phyloP scores from a whole-genome alignment of 2,329 filamentous ascomycete genomes.

The Septoria petroselini region DNA sequence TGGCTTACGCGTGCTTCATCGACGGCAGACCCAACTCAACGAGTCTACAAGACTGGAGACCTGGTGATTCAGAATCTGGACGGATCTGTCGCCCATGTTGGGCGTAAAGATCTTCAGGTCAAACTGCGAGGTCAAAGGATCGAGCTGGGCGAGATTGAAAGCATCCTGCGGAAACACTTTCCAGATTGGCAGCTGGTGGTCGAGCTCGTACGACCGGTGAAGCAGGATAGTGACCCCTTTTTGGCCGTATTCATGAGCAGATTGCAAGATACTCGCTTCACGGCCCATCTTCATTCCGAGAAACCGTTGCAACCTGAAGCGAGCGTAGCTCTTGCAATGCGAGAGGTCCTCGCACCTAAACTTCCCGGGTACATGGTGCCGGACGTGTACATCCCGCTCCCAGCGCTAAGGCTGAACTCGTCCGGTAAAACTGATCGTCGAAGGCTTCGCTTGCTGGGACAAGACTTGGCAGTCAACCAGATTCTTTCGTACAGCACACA shows the following conservation, averaged over 20 bases:
- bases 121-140: constrained; percentile 76
- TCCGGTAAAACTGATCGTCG: constrained; percentile 68
- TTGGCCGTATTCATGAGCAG: constrained; percentile 1
- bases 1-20: constrained; percentile 39
- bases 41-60: constrained; percentile 50
- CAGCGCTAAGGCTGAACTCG: constrained; percentile 62
- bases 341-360: constrained; percentile 47
- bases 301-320: too few relatives aligned
- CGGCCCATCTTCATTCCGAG: too few relatives aligned
- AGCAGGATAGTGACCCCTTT: not conserved
- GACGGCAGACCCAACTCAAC: not conserved
- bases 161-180: not conserved
- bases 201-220: constrained; percentile 4
- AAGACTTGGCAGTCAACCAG: constrained; percentile 40
- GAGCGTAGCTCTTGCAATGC: constrained; percentile 43
- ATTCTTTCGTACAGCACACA: too few relatives aligned
- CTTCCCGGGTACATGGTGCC: constrained; percentile 76
- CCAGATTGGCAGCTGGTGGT: constrained; percentile 1
- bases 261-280: constrained; percentile 1
- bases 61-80: constrained; percentile 57
- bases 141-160: constrained; percentile 69
- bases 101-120: constrained; percentile 70
- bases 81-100: constrained; percentile 45
- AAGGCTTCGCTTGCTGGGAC: constrained; percentile 48
- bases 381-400: constrained; percentile 63